Evolutionary conservation across 2,329 filamentous ascomycete species (phyloP).

Genomic region (Xylaria digitata): DNA sequence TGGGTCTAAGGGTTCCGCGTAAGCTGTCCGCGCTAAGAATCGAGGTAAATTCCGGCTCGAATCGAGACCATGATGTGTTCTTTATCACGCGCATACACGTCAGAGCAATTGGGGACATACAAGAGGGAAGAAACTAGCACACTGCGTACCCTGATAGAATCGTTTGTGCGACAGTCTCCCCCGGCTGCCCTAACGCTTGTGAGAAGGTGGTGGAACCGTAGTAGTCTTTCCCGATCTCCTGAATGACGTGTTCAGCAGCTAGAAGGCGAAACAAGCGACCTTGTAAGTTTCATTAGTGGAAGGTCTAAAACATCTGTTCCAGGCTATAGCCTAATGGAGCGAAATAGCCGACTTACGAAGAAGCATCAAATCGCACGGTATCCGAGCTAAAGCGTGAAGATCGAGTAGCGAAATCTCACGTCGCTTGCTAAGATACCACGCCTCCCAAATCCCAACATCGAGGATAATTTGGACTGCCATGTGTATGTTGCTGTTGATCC

Average conservation of each 20-base stretch:
- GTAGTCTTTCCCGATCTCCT: slow-evolving; percentile 30
- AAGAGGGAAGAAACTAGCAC: not conserved
- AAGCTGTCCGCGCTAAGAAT: slow-evolving; percentile 51
- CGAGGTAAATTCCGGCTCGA: slow-evolving; percentile 49
- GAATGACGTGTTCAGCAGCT: slow-evolving; percentile 26
- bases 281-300: not conserved
- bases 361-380: slow-evolving; percentile 29
- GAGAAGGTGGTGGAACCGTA: slow-evolving; percentile 33
- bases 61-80: slow-evolving; percentile 48
- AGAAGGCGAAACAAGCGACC: slow-evolving; percentile 36
- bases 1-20: slow-evolving; percentile 49
- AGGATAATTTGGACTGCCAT: slow-evolving; percentile 21
- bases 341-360: slow-evolving; percentile 20
- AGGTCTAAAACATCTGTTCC: no score
- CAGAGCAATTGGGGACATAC: not conserved
- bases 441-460: slow-evolving; percentile 31
- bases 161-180: slow-evolving; percentile 29
- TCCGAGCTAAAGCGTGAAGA: slow-evolving; percentile 24
- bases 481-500: slow-evolving; percentile 29
- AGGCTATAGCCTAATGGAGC: not conserved
- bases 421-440: slow-evolving; percentile 24
- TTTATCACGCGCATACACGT: slow-evolving; percentile 19
- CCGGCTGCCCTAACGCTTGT: slow-evolving; percentile 21
- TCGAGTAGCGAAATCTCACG: slow-evolving; percentile 22
- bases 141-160: slow-evolving; percentile 29